phyloP scores from a whole-genome alignment of 306 rosid species.

The Chamaecrista fasciculata region DNA sequence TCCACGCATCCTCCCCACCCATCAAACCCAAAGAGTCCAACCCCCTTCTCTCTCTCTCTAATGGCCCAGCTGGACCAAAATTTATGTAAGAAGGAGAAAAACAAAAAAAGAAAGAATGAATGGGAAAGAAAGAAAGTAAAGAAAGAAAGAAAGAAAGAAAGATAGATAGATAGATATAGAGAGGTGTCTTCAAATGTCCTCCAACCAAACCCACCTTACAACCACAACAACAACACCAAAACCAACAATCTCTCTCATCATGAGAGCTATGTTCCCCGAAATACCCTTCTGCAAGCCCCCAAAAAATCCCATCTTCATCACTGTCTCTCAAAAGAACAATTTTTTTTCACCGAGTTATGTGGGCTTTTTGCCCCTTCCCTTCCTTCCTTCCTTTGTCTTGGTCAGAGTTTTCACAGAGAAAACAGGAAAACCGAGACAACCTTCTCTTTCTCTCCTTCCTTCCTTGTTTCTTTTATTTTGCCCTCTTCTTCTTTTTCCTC shows the following conservation, averaged over 20 bases:
- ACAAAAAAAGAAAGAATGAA: slow-evolving; percentile 27
- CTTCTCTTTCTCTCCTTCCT: slow-evolving; percentile 42
- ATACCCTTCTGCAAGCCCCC: slow-evolving; percentile 99
- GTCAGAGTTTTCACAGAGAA: slow-evolving; percentile 99
- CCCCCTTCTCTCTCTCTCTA: slow-evolving; percentile 1
- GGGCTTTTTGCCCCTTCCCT: slow-evolving; percentile 99
- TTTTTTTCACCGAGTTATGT: slow-evolving; percentile 97
- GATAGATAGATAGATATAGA: neutral
- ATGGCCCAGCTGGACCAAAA: slow-evolving; percentile 80
- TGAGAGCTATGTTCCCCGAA: slow-evolving; percentile 63
- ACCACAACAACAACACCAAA: neutral
- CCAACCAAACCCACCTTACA: slow-evolving; percentile 94
- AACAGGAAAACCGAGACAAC: slow-evolving; percentile 89
- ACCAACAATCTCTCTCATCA: slow-evolving; percentile 28
- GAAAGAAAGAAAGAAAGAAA: slow-evolving; percentile 39
- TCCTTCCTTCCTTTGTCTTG: slow-evolving; percentile 72
- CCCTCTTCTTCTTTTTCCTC: slow-evolving; percentile 23
- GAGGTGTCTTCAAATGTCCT: slow-evolving; percentile 90
- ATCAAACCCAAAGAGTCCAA: slow-evolving; percentile 11
- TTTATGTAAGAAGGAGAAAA: slow-evolving; percentile 61
- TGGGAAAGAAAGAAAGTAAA: slow-evolving; percentile 41
- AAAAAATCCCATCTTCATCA: slow-evolving; percentile 98
- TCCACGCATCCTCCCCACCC: slow-evolving; percentile 28
- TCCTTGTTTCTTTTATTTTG: slow-evolving; percentile 21
- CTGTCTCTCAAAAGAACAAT: slow-evolving; percentile 73